These are phyloP conservation scores for Trametes cinnabarina DNA, from an alignment of 768 basidiomycete genomes.

Conservation along the genomic window DNA sequence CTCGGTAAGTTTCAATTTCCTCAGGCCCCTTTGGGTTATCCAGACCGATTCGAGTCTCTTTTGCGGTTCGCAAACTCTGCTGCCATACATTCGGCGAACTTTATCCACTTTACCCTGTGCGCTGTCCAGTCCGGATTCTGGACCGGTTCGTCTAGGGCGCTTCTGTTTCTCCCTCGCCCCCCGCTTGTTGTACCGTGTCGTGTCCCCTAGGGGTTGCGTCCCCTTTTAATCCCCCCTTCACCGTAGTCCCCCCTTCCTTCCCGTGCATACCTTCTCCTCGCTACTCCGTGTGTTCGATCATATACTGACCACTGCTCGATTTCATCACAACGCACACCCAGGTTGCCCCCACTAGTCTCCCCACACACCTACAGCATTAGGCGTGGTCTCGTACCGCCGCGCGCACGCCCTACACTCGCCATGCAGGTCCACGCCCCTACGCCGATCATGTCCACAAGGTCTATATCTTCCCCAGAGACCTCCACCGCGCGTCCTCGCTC, in stretches of 20 bases:
- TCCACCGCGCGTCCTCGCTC: slow-evolving; percentile 20
- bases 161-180: slow-evolving; percentile 1
- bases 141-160: slow-evolving; percentile 15
- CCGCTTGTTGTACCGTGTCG: slow-evolving; percentile 13
- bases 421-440: slow-evolving; percentile 35
- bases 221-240: slow-evolving; percentile 19
- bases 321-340: slow-evolving; percentile 14
- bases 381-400: slow-evolving; percentile 25
- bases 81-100: slow-evolving; percentile 10
- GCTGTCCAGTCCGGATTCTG: slow-evolving; percentile 13
- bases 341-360: slow-evolving; percentile 18
- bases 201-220: slow-evolving; percentile 6
- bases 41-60: slow-evolving; percentile 21
- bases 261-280: slow-evolving; percentile 15
- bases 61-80: slow-evolving; percentile 15
- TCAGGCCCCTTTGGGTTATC: slow-evolving; percentile 1
- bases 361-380: slow-evolving; percentile 20
- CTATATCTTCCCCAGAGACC: slow-evolving; percentile 19
- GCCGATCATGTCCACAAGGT: slow-evolving; percentile 26
- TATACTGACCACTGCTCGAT: slow-evolving; percentile 12
- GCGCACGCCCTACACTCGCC: slow-evolving; percentile 35
- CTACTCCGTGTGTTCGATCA: slow-evolving; percentile 9
- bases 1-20: slow-evolving; percentile 22
- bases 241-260: slow-evolving; percentile 16
- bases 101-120: slow-evolving; percentile 14